Evolutionary conservation across 2,329 filamentous ascomycete genomes (phyloP), one percentile per base, ranked within the genome.

Genomic region (Diaporthe eres): DNA sequence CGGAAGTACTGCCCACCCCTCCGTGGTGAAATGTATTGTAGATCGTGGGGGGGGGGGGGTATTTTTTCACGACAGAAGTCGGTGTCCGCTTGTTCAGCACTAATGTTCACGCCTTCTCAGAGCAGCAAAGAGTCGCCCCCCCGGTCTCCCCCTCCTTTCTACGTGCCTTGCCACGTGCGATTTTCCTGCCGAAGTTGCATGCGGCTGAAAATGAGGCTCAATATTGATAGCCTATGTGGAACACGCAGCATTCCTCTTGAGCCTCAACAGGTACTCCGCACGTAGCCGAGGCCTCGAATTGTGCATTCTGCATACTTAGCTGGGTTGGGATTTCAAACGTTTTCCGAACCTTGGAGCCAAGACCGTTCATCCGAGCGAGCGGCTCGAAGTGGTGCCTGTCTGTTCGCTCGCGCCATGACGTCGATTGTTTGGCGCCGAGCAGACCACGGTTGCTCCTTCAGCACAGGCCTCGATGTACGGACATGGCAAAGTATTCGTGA

Each of bases 401-500:
- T 53, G 47, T 68, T 53, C 65, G 47, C 47, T 68, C n/a, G 31
- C 31, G 37, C 44, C 44, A 68, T 68, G 47, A 53, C 63, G 31
- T 53, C 7, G 63, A 68, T 17, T 10, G 1, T 34, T 39, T 39
- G 63, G 63, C 63, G 47, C 63, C 47, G 6, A 68, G 63, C 12
- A 68, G 47, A 68, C 47, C 31, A 13, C 28, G 25, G 63, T 51
- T n/a, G 31, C 63, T 68, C 6, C 39, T 25, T 68, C 31, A 39
- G 63, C 31, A 68, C 47, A 39, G 12, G 63, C 63, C 22, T 53
- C 22, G 15, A 68, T 49, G 28, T 53, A 53, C 22, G 31, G 15
- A 31, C 31, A 3, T 53, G 31, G 47, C 22, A 34, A 10, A 2
- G 22, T 3, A 5, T 19, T 8, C 5, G 31, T 22, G 13, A 53